These are phyloP conservation scores for Carpinus fangiana DNA, from an alignment of 306 rosid species.

Conservation along the genomic window DNA sequence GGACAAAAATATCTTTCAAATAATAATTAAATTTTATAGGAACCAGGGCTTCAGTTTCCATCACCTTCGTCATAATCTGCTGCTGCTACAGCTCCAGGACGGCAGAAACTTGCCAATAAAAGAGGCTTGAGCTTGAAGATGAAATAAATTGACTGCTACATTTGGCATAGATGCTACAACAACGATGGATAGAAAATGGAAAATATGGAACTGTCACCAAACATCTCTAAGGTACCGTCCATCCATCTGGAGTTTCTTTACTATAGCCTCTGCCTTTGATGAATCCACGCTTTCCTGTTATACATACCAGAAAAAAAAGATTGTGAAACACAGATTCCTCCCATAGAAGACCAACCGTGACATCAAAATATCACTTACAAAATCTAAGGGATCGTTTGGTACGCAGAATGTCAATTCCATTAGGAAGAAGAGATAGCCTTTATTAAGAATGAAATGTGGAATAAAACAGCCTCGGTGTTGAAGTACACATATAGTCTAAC, in stretches of 20 bases:
- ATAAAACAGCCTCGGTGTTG: too few relatives aligned
- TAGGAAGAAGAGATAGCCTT: too few relatives aligned
- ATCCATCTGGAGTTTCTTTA: conserved; percentile 75
- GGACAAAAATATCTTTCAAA: conserved; percentile 14
- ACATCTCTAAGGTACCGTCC: conserved; percentile 88
- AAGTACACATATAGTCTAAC: too few relatives aligned
- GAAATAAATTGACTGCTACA: conserved; percentile 7
- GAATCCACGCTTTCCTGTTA: conserved; percentile 74
- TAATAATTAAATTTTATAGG: conserved; percentile 29
- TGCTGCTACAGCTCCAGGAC: conserved; percentile 43
- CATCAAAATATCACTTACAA: neutral
- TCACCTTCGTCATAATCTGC: conserved; percentile 26
- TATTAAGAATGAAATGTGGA: too few relatives aligned
- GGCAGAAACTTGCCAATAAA: conserved; percentile 30
- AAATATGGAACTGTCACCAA: conserved; percentile 53
- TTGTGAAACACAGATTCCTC: conserved; percentile 6
- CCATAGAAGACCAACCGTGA: neutral
- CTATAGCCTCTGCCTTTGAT: conserved; percentile 69
- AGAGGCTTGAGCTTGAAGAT: conserved; percentile 30
- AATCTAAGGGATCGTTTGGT: too few relatives aligned
- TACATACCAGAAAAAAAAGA: conserved; percentile 16
- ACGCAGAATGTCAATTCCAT: too few relatives aligned
- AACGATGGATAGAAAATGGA: conserved; percentile 14
- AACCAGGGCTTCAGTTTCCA: conserved; percentile 41
- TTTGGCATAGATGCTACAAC: conserved; percentile 29